Base-by-base conservation (phyloP, 805 yeast genomes). In the Candida koratica region DNA sequence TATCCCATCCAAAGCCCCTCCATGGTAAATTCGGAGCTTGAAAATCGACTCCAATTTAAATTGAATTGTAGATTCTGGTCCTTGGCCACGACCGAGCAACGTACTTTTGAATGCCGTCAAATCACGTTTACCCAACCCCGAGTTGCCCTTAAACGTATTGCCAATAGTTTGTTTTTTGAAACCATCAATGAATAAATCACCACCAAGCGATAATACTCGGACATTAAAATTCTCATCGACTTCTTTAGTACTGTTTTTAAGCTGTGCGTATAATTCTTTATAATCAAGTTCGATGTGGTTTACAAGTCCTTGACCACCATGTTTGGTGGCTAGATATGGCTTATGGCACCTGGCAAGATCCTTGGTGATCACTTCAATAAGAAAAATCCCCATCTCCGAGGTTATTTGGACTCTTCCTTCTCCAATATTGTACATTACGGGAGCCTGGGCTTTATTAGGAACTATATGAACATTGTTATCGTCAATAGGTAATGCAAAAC, bases 1-100 rank as follows among this genome's bases (percentile, higher is more conserved):
- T 11, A 90, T 48, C 4, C 97, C 97, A 58, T 89, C 96, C 14
- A 93, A 58, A 0, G 95, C 94, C 15, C 61, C 55, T 2, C 96
- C 96, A 46, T 80, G 77, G 45, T 76, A 81, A 0, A 88, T 71
- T 38, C 86, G 69, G 1, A 88, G 71, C 32, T 66, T 67, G n/a
- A 52, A 56, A 2, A 84, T 62, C 6, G 51, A 48, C 10, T 44
- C 43, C 11, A 70, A 55, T 45, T 67, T 63, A 41, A 69, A 61
- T 4, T 63, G 58, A 5, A 55, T 52, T 5, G 55, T 31, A 24
- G 51, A 47, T 1, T 56, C 56, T 4, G 49, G 42, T 11, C 53
- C 51, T 2, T 57, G 32, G 9, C 41, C 30, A 25, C 46, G 39
- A n/a, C 69, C 69, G 31, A 67, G 47, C 4, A 51, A 32, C 1